Conservation (phyloP, 805 yeast genomes). For the Saturnispora gosingensis region DNA sequence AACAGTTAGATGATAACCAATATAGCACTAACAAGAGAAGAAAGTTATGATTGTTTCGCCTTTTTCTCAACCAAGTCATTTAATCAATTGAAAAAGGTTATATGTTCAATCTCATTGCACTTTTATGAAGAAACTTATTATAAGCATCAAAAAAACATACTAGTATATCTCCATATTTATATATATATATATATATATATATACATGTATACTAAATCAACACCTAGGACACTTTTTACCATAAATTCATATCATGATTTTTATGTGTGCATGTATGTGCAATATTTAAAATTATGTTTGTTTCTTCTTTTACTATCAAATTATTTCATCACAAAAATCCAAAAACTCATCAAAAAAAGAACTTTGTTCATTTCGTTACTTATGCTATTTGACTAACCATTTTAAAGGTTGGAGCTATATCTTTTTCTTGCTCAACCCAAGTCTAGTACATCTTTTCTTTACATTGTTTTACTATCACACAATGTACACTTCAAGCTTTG, state of each 20-base stretch:
- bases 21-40: slow-evolving; percentile 2
- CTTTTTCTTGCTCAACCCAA: not conserved
- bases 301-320: not conserved
- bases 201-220: too few relatives aligned
- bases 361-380: not conserved
- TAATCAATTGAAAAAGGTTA: not conserved
- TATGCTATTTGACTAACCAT: not conserved
- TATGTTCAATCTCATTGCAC: not conserved
- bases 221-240: not conserved
- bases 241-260: not conserved
- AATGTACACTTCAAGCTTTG: not conserved
- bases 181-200: too few relatives aligned
- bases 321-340: not conserved
- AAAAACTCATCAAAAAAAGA: not conserved
- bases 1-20: slow-evolving; percentile 2
- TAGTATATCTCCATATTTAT: too few relatives aligned
- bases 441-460: not conserved
- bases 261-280: too few relatives aligned
- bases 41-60: not conserved
- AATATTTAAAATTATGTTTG: not conserved
- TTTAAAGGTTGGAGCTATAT: not conserved
- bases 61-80: too few relatives aligned
- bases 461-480: not conserved
- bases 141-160: too few relatives aligned
- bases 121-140: not conserved